Base-by-base conservation (phyloP, 106 monocot genomes). In the Narthecium ossifragum region DNA sequence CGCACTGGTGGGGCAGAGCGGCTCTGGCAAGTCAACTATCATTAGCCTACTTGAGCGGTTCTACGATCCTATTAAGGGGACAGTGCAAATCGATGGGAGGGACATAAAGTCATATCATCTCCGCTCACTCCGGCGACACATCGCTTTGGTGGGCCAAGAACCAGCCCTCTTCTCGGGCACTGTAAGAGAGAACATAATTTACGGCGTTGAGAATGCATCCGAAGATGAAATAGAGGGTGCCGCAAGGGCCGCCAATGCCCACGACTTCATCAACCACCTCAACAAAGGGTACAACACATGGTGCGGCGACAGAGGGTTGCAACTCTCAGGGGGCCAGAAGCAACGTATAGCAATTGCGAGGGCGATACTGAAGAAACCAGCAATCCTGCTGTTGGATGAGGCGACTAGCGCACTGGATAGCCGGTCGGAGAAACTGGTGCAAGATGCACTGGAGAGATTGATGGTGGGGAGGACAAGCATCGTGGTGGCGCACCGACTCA, bases 11-110 rank as follows among this genome's bases (percentile, higher is more conserved):
- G 84, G 84, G 28, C 69, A 79, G 37, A 84, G 84, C 52, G 79
- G 84, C 12, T 84, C 79, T 5, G 84, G 84, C 22, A 84, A 84
- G 53, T 79, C 79, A 14, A 84, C 84, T 34, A 60, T 84, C 37
- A 76, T 85, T 17, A 62, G 79, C 4, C 65, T 85, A 11, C 61
- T 85, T 20, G 85, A 85, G 59, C 60, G 85, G 26, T 85, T 85
- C 75, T 85, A 85, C 37, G 85, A 85, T 59, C 76, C 85, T 6
- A 14, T 69, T 21, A 64, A 46, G 25, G 85, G 85, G 6, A 23
- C 51, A 2, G 39, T 85, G 7, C 41, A n/a, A 18, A 75, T 85
- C n/a, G 85, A 85, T 28, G 76, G 85, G 6, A 45, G 38, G 26
- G 80, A 85, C 51, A 48, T 80, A 13, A 56, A 45, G 61, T 20